Conservation (phyloP, 148 eudicot genomes). For the Rhododendron ovatum region DNA sequence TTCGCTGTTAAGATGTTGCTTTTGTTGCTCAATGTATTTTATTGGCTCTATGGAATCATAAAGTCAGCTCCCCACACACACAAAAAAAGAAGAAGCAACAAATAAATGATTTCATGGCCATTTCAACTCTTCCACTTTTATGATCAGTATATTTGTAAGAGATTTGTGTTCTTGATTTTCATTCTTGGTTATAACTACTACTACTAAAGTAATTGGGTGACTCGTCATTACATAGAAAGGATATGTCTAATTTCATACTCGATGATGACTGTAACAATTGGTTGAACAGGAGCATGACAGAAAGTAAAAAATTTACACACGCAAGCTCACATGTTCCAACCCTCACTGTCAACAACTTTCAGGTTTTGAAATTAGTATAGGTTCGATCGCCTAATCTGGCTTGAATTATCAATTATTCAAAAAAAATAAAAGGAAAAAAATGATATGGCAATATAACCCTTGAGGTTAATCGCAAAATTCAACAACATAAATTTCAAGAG, state of each 20-base stretch:
- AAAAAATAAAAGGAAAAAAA: too few relatives aligned
- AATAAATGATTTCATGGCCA: background rate
- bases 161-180: background rate
- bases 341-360: too few relatives aligned
- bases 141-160: background rate
- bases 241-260: background rate
- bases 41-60: background rate
- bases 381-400: background rate
- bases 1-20: slow-evolving; percentile 22
- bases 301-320: background rate
- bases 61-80: slow-evolving; percentile 2
- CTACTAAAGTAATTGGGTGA: background rate
- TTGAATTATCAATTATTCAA: too few relatives aligned
- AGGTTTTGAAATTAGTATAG: background rate
- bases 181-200: background rate
- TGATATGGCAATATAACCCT: too few relatives aligned
- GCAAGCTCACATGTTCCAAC: background rate
- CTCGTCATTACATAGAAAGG: background rate
- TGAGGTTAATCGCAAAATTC: too few relatives aligned
- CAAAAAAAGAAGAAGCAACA: background rate
- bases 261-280: background rate
- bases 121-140: background rate
- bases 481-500: too few relatives aligned
- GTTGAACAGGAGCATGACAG: background rate
- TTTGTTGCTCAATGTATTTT: background rate